Percentiles rank a stretch among this genome's conserved stretches.
These are phyloP conservation scores for Scleromitrula shiraiana DNA, from an alignment of 2,329 filamentous ascomycete genomes.

Conservation along the genomic window DNA sequence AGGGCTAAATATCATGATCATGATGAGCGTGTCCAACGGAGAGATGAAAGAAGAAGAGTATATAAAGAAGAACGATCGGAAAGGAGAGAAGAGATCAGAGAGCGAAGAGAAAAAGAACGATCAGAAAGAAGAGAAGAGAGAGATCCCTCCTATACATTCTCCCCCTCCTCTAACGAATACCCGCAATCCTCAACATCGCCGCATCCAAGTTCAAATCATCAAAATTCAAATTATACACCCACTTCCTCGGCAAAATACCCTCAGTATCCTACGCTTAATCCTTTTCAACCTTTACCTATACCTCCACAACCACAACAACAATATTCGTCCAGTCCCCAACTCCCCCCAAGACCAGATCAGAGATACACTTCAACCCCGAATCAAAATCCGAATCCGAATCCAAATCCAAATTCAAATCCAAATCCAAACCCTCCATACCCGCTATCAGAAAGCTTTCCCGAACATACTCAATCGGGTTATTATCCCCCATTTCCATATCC, in stretches of 20 bases:
- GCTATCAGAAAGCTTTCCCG: too few relatives aligned
- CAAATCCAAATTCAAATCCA: too few relatives aligned
- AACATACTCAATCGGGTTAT: too few relatives aligned
- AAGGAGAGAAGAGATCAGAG: not conserved
- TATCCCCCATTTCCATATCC: not conserved
- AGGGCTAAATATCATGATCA: not conserved
- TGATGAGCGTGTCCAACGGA: too few relatives aligned
- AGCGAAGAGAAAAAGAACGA: not conserved
- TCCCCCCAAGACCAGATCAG: too few relatives aligned
- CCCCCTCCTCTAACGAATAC: not conserved
- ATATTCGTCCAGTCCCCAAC: too few relatives aligned
- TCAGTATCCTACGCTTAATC: too few relatives aligned
- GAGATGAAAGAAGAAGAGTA: not conserved
- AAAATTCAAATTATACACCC: not conserved
- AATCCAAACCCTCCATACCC: not conserved
- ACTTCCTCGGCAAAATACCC: too few relatives aligned
- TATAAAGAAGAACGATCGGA: not conserved
- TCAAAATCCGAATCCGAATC: not conserved
- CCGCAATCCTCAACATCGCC: not conserved
- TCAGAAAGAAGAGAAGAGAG: not conserved
- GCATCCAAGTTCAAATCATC: not conserved
- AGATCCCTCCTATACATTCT: not conserved
- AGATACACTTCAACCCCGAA: too few relatives aligned
- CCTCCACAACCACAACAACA: too few relatives aligned
- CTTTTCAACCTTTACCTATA: too few relatives aligned